These are phyloP conservation scores for Claviceps cyperi DNA, from an alignment of 2,329 filamentous ascomycete species.

Conservation along the genomic window DNA sequence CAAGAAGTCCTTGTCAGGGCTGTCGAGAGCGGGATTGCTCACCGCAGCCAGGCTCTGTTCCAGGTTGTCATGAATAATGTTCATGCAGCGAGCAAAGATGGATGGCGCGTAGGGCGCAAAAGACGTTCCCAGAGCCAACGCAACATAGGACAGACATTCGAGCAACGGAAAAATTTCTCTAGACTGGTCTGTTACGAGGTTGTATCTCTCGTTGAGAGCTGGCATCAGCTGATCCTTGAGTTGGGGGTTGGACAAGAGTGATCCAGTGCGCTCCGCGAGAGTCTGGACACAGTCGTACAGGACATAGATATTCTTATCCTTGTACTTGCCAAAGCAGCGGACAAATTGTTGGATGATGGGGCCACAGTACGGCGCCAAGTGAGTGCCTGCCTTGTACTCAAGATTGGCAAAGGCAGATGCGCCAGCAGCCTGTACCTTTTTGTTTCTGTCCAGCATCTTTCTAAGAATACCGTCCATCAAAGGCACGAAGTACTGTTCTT, in stretches of 20 bases:
- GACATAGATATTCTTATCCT: constrained; percentile 98
- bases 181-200: constrained; percentile 74
- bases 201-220: constrained; percentile 76
- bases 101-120: constrained; percentile 78
- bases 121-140: constrained; percentile 64
- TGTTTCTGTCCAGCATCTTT: constrained; percentile 94
- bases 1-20: constrained; percentile 91
- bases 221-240: constrained; percentile 86
- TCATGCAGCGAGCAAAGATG: constrained; percentile 77
- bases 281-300: constrained; percentile 98
- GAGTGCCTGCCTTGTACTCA: constrained; percentile 78
- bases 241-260: constrained; percentile 63
- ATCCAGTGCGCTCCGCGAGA: constrained; percentile 78
- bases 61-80: constrained; percentile 82
- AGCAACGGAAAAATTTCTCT: constrained; percentile 86
- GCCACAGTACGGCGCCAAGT: constrained; percentile 70
- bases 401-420: constrained; percentile 92
- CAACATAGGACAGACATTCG: constrained; percentile 93
- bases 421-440: constrained; percentile 92
- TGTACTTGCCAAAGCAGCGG: constrained; percentile 84
- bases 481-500: constrained; percentile 72
- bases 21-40: constrained; percentile 54
- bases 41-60: constrained; percentile 62
- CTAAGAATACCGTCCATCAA: constrained; percentile 94
- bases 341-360: constrained; percentile 90